Conservation (phyloP, 208 protist genomes). For the Trypanosoma cruzi region DNA sequence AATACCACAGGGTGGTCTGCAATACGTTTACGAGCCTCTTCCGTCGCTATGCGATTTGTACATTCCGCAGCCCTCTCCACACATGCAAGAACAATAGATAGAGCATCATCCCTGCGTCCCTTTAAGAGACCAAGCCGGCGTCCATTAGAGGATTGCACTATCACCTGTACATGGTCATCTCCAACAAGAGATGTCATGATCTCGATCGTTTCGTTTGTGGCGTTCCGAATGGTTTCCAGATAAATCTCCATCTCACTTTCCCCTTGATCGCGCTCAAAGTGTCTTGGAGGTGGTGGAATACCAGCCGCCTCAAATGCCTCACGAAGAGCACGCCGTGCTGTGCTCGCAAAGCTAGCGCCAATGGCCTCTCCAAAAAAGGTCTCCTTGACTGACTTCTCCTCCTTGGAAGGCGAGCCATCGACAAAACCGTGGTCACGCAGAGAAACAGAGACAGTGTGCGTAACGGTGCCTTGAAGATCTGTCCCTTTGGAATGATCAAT, state of each 20-base stretch:
- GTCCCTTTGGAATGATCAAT: conserved; percentile 58
- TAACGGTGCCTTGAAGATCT: conserved; percentile 59
- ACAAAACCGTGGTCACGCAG: conserved; percentile 18
- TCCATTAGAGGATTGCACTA: conserved; percentile 6
- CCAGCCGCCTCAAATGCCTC: conserved; percentile 49
- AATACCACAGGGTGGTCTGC: conserved; percentile 45
- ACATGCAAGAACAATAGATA: conserved; percentile 34
- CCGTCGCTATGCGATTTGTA: conserved; percentile 25
- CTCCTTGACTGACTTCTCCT: conserved; percentile 35
- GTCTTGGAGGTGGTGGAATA: conserved; percentile 13
- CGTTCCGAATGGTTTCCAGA: conserved; percentile 26
- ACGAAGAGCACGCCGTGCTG: conserved; percentile 38
- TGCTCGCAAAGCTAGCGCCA: conserved; percentile 29
- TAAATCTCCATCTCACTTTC: conserved; percentile 27
- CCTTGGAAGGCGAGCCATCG: conserved; percentile 16
- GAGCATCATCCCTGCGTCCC: conserved; percentile 25
- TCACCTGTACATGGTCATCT: conserved; percentile 18
- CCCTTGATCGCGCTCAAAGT: conserved; percentile 7
- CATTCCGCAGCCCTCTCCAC: conserved; percentile 36
- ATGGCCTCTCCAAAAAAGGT: conserved; percentile 65
- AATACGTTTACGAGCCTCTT: conserved; percentile 29
- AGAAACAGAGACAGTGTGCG: conserved; percentile 58
- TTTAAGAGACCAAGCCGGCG: conserved; percentile 9
- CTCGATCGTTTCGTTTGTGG: conserved; percentile 11
- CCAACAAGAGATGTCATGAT: conserved; percentile 11